Conservation (phyloP, 2,329 filamentous ascomycete species). For the Byssoonygena ceratinophila region DNA sequence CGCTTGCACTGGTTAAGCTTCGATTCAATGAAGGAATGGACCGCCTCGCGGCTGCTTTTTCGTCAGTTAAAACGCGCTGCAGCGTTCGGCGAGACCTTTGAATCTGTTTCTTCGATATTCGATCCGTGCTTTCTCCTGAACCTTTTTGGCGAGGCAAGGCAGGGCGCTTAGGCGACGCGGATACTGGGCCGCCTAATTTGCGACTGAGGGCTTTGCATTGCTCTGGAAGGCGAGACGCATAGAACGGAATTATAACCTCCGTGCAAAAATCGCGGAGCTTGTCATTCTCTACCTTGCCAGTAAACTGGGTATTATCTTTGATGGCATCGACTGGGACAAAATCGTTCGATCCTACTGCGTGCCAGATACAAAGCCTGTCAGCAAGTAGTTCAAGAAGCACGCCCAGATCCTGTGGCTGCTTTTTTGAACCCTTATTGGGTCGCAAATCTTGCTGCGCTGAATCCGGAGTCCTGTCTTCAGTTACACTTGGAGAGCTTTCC, state of each 20-base stretch:
- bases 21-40: constrained; percentile 32
- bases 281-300: constrained; percentile 32
- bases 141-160: constrained; percentile 27
- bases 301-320: constrained; percentile 23
- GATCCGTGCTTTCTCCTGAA: constrained; percentile 21
- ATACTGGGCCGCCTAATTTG: constrained; percentile 38
- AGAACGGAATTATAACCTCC: constrained; percentile 43
- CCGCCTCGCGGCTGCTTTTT: constrained; percentile 26
- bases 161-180: constrained; percentile 29
- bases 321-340: constrained; percentile 21
- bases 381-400: constrained; percentile 39
- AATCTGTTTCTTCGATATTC: constrained; percentile 24
- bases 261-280: constrained; percentile 42
- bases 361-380: constrained; percentile 43
- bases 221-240: constrained; percentile 38
- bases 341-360: constrained; percentile 35
- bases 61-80: constrained; percentile 39
- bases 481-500: constrained; percentile 22
- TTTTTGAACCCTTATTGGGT: constrained; percentile 25
- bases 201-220: constrained; percentile 38
- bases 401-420: constrained; percentile 35
- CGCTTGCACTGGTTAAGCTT: constrained; percentile 34
- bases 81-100: constrained; percentile 30
- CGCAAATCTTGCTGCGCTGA: constrained; percentile 4
- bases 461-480: background rate